Evolutionary conservation across 768 basidiomycete genomes (phyloP), one percentile per base, ranked within the genome.

Genomic region (Trametes coccinea): DNA sequence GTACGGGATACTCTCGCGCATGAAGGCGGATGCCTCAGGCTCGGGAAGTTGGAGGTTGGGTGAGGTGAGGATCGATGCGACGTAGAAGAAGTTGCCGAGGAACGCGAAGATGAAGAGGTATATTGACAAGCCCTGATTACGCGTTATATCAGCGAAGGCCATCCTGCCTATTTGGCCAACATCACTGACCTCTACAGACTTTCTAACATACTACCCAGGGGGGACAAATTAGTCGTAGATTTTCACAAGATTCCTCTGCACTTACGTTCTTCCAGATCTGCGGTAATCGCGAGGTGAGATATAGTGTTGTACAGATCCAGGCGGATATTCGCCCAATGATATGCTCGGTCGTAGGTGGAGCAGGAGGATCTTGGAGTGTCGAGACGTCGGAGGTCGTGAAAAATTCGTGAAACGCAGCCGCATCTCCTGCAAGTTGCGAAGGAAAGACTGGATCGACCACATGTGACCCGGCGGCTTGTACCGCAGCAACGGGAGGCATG

Each of bases 241-340:
- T 34, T n/a, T 53, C 62, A 1, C 53, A 33, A 46, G 49, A 9
- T 49, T 34, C 58, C 14, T 7, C 52, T 50, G 34, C 31, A 86
- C 93, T 72, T 73, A 97, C 95, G 70, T 98, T 98, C 75, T 95
- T 96, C 97, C 97, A 98, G 64, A 99, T 97, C 74, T 99, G 97
- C 22, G 97, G 97, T 68, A 99, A 75, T 61, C 97, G 85, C 3
- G 90, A 92, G 3, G 96, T 98, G 39, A 99, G 78, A 74, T 99
- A 99, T 14, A 98, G 78, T 0, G 87, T 91, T 1, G 95, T 94
- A 72, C 96, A 98, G 17, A 89, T 70, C 97, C 97, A 99, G 8
- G 97, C 95, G 56, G 90, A 94, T 56, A 94, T 84, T 2, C 97
- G 88, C 1, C 97, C 97, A 51, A 98, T 76, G 29, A 94, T 71